Percentiles rank a stretch among this genome's conserved stretches.
Evolutionary conservation across 2,329 filamentous ascomycete genomes (phyloP).

Genomic region (Penicillium paneum): DNA sequence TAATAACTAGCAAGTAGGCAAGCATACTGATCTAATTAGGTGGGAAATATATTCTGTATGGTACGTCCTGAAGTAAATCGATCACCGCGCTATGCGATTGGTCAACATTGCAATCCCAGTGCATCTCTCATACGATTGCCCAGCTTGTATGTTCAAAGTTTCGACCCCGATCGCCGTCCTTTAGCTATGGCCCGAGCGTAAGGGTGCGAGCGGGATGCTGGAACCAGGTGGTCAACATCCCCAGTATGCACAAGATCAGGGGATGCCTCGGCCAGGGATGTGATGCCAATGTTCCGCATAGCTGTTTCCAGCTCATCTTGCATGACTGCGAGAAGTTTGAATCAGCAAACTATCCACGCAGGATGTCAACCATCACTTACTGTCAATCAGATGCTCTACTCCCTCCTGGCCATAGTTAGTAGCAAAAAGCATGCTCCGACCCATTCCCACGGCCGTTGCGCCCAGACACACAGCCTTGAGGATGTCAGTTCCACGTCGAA

Average conservation of each 20-base stretch:
- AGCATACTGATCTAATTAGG: neutral
- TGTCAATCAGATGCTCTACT: constrained; percentile 54
- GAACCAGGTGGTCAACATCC: constrained; percentile 52
- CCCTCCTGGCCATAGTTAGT: constrained; percentile 55
- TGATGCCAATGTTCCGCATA: constrained; percentile 49
- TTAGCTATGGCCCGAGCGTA: constrained; percentile 41
- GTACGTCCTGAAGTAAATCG: neutral
- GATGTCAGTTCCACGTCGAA: constrained; percentile 54
- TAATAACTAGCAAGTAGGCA: neutral
- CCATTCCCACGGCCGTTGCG: constrained; percentile 54
- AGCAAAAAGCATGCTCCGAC: constrained; percentile 53
- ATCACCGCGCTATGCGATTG: neutral
- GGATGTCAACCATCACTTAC: constrained; percentile 41
- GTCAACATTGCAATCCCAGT: neutral
- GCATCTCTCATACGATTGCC: neutral
- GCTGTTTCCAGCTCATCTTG: constrained; percentile 49
- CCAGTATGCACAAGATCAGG: constrained; percentile 47
- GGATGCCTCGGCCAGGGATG: constrained; percentile 42
- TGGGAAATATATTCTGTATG: neutral
- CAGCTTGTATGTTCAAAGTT: constrained; percentile 24
- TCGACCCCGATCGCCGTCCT: constrained; percentile 24
- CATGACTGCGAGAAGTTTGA: constrained; percentile 33
- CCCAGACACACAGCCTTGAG: constrained; percentile 55
- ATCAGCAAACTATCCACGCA: neutral
- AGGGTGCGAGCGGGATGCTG: constrained; percentile 39